A percentile compares a stretch with the other conserved stretches of the same genome.
These are phyloP conservation scores for Cyberlindnera maclurae DNA, from an alignment of 805 yeast species.

Conservation along the genomic window DNA sequence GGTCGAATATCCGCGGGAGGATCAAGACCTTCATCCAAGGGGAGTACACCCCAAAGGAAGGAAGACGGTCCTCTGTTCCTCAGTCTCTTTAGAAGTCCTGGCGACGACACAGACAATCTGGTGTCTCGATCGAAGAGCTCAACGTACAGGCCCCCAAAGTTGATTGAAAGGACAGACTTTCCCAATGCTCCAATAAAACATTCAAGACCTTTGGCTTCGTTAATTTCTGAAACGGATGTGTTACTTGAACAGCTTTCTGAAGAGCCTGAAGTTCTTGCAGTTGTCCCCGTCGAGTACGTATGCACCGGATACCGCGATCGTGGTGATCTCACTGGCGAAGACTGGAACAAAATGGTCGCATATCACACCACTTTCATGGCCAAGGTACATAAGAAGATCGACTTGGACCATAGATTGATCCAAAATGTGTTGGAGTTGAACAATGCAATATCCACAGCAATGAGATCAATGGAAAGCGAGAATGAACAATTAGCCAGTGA, in stretches of 20 bases:
- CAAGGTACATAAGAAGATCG: slow-evolving; percentile 4
- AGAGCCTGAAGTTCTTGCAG: background rate
- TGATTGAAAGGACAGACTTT: slow-evolving; percentile 3
- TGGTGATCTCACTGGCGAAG: slow-evolving; percentile 1
- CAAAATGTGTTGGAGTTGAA: slow-evolving; percentile 17
- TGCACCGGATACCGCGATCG: background rate
- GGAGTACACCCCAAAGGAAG: background rate
- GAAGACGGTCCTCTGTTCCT: slow-evolving; percentile 6
- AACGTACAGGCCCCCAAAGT: slow-evolving; percentile 11
- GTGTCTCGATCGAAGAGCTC: slow-evolving; percentile 8
- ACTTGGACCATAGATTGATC: slow-evolving; percentile 11
- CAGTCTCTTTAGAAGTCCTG: slow-evolving; percentile 2
- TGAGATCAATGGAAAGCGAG: background rate
- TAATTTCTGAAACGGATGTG: slow-evolving; percentile 5
- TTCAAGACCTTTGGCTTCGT: background rate
- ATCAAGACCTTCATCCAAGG: slow-evolving; percentile 6
- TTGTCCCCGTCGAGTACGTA: slow-evolving; percentile 2
- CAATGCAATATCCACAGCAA: slow-evolving; percentile 6
- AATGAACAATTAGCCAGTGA: background rate
- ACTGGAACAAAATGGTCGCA: slow-evolving; percentile 10
- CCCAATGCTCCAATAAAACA: background rate
- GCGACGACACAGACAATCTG: background rate
- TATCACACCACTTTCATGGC: slow-evolving; percentile 2
- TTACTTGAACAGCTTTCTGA: slow-evolving; percentile 4
- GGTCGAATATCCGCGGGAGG: background rate